phyloP scores from a whole-genome alignment of 768 basidiomycete species.

The Russula foetens region DNA sequence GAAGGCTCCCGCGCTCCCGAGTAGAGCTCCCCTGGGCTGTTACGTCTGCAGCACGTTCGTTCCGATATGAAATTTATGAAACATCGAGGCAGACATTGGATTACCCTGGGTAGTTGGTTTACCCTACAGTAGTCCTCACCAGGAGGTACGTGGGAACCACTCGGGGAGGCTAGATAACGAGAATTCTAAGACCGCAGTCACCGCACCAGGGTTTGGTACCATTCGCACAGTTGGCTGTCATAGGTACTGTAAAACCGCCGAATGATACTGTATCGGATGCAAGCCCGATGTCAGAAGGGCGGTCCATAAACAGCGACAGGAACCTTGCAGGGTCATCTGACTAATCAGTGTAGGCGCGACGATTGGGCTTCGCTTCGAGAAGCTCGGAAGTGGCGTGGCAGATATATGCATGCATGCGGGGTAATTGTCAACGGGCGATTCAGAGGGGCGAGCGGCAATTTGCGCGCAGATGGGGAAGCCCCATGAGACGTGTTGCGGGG shows the following conservation, averaged over 20 bases:
- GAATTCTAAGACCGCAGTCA: background rate
- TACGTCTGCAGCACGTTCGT: background rate
- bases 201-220: background rate
- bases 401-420: constrained; percentile 10
- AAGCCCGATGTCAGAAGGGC: background rate
- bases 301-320: background rate
- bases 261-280: background rate
- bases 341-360: constrained; percentile 8
- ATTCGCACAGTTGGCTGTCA: background rate
- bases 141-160: background rate
- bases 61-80: background rate
- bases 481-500: background rate
- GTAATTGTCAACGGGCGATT: constrained; percentile 8
- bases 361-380: constrained; percentile 13
- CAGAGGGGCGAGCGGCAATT: constrained; percentile 9
- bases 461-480: constrained; percentile 3
- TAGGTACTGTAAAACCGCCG: background rate
- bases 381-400: constrained; percentile 16
- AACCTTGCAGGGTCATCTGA: constrained; percentile 12
- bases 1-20: background rate
- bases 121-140: background rate
- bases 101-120: background rate
- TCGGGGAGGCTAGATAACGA: background rate
- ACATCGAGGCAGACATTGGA: background rate
- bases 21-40: background rate